These are phyloP conservation scores for Pseudonitzschia pungens DNA, from an alignment of 108 stramenopile genomes.

Conservation along the genomic window DNA sequence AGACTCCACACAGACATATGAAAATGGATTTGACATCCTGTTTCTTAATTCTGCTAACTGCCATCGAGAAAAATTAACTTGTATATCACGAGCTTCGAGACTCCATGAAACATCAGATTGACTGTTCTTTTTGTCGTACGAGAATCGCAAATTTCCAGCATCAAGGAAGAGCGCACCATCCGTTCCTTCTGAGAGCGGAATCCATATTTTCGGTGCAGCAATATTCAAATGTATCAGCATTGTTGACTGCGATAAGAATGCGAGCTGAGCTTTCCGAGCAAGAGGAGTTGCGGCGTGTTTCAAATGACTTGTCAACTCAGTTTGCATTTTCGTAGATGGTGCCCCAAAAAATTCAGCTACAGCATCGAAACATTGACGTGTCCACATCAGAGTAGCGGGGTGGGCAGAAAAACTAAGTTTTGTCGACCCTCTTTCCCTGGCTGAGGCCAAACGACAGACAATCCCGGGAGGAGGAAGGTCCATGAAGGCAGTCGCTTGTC, in stretches of 20 bases:
- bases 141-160: conserved; percentile 57
- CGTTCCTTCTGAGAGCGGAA: conserved; percentile 46
- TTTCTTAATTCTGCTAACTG: conserved; percentile 18
- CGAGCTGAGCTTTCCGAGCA: conserved; percentile 70
- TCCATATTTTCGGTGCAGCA: conserved; percentile 75
- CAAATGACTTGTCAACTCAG: conserved; percentile 55
- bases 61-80: conserved; percentile 54
- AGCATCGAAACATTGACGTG: conserved; percentile 56
- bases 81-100: conserved; percentile 51
- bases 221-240: conserved; percentile 58
- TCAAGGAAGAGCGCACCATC: conserved; percentile 70
- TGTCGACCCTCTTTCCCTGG: conserved; percentile 38
- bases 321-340: conserved; percentile 45
- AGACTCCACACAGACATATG: neutral
- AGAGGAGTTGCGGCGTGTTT: conserved; percentile 74
- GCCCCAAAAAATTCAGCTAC: conserved; percentile 63
- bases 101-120: conserved; percentile 43
- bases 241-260: conserved; percentile 64
- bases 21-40: conserved; percentile 22
- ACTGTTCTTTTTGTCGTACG: conserved; percentile 41
- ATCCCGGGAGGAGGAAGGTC: conserved; percentile 53
- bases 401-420: conserved; percentile 62
- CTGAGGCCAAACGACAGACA: conserved; percentile 59
- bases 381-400: conserved; percentile 79
- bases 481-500: conserved; percentile 31